Percentiles rank a stretch among this genome's conserved stretches.
phyloP scores from a whole-genome alignment of 495 filamentous ascomycete genomes.

The Aspergillus homomorphus region DNA sequence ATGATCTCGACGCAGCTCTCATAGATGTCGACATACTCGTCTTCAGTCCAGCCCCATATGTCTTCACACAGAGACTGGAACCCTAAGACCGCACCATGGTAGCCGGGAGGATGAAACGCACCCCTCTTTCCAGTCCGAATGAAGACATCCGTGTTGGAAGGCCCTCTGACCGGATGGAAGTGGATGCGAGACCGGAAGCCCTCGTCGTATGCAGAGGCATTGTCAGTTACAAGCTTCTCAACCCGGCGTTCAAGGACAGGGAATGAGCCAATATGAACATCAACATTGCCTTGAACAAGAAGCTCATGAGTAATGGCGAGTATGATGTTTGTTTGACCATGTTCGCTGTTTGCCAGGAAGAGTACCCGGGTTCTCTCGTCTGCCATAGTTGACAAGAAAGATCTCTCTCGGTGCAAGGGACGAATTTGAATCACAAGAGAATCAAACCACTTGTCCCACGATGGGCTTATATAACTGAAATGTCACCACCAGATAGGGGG shows the following conservation, averaged over 20 bases:
- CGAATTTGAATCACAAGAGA: background rate
- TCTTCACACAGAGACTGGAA: constrained; percentile 36
- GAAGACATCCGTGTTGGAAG: constrained; percentile 41
- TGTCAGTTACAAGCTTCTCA: constrained; percentile 32
- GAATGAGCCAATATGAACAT: constrained; percentile 55
- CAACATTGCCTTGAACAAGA: constrained; percentile 38
- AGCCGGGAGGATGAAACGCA: constrained; percentile 36
- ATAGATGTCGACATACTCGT: constrained; percentile 49
- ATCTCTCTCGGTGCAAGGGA: background rate
- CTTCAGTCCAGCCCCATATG: constrained; percentile 43
- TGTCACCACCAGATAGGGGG: background rate
- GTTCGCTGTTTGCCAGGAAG: constrained; percentile 55
- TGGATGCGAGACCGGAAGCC: constrained; percentile 25
- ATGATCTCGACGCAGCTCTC: constrained; percentile 44
- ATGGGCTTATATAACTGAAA: background rate
- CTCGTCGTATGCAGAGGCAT: constrained; percentile 21
- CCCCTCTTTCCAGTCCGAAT: constrained; percentile 33
- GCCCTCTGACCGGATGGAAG: constrained; percentile 45
- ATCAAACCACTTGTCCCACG: background rate
- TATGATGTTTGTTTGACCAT: constrained; percentile 54
- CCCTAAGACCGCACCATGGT: constrained; percentile 33
- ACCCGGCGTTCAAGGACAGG: constrained; percentile 28
- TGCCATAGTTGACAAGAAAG: background rate
- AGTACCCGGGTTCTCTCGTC: constrained; percentile 26
- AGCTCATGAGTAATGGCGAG: constrained; percentile 53